Evolutionary conservation across 1,139 yeast species (phyloP).

Genomic region (Trichomonascaceae sp.): DNA sequence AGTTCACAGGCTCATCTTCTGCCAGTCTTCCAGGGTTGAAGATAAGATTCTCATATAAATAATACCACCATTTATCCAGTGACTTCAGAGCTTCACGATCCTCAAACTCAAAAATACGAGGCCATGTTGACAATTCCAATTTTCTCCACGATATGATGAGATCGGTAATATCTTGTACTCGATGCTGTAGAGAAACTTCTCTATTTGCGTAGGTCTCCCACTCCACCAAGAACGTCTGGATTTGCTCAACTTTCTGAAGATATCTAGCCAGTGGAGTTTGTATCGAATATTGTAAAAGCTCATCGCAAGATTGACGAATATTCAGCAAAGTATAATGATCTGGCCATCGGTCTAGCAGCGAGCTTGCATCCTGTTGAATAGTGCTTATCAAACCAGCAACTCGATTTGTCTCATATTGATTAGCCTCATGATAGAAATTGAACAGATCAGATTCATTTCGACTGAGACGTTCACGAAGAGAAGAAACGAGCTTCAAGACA

Average conservation of each 20-base stretch:
- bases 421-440: slow-evolving; percentile 67
- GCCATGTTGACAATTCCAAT: slow-evolving; percentile 83
- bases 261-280: slow-evolving; percentile 70
- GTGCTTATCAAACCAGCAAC: slow-evolving; percentile 51
- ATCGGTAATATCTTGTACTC: slow-evolving; percentile 53
- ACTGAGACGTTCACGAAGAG: slow-evolving; percentile 3
- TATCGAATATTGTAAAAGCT: slow-evolving; percentile 57
- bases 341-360: slow-evolving; percentile 75
- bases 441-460: slow-evolving; percentile 25
- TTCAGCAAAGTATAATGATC: slow-evolving; percentile 87
- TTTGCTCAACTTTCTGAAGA: slow-evolving; percentile 79
- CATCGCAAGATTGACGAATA: slow-evolving; percentile 58
- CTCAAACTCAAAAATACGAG: slow-evolving; percentile 63
- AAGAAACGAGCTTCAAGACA: background rate
- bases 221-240: slow-evolving; percentile 73
- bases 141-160: slow-evolving; percentile 88
- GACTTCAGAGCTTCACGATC: slow-evolving; percentile 45
- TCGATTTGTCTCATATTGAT: slow-evolving; percentile 52
- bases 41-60: slow-evolving; percentile 67
- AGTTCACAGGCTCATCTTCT: slow-evolving; percentile 21
- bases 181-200: slow-evolving; percentile 56
- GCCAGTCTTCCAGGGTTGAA: slow-evolving; percentile 13
- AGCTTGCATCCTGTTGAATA: slow-evolving; percentile 43
- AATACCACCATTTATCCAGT: slow-evolving; percentile 86
- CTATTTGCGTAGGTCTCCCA: slow-evolving; percentile 93